These are phyloP conservation scores for Colletotrichum theobromicola DNA, from an alignment of 2,329 filamentous ascomycete genomes.

Conservation along the genomic window DNA sequence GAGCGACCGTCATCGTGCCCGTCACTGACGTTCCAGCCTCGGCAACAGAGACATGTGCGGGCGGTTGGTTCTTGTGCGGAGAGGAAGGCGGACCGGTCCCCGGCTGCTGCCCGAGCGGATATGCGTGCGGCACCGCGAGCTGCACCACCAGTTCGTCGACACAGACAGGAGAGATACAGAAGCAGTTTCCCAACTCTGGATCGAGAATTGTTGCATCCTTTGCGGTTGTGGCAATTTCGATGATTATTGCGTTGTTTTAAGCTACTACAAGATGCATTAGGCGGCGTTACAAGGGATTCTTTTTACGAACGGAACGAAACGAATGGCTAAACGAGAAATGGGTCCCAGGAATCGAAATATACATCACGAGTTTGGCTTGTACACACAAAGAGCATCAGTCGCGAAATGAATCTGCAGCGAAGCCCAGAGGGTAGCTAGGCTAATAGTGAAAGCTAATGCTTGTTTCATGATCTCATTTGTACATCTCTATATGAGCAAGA, in stretches of 20 bases:
- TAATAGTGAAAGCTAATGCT: neutral
- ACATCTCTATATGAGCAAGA: neutral
- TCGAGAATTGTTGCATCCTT: neutral
- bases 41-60: slow-evolving; percentile 65
- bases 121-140: slow-evolving; percentile 72
- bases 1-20: slow-evolving; percentile 74
- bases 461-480: neutral
- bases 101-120: slow-evolving; percentile 85
- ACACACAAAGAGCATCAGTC: neutral
- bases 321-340: neutral
- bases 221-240: neutral
- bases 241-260: neutral
- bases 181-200: slow-evolving; percentile 46
- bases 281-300: neutral
- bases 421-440: neutral
- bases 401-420: neutral
- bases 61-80: slow-evolving; percentile 79
- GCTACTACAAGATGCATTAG: neutral
- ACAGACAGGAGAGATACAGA: slow-evolving; percentile 62
- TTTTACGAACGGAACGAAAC: neutral
- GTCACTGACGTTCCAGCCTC: slow-evolving; percentile 49
- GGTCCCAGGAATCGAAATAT: neutral
- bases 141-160: slow-evolving; percentile 65
- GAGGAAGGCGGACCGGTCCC: slow-evolving; percentile 63
- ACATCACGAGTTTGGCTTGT: neutral